Percentiles rank a stretch among this genome's conserved stretches.
Evolutionary conservation across 345 rosid genomes (phyloP).

Genomic region (Cardamine chenopodiifolia): DNA sequence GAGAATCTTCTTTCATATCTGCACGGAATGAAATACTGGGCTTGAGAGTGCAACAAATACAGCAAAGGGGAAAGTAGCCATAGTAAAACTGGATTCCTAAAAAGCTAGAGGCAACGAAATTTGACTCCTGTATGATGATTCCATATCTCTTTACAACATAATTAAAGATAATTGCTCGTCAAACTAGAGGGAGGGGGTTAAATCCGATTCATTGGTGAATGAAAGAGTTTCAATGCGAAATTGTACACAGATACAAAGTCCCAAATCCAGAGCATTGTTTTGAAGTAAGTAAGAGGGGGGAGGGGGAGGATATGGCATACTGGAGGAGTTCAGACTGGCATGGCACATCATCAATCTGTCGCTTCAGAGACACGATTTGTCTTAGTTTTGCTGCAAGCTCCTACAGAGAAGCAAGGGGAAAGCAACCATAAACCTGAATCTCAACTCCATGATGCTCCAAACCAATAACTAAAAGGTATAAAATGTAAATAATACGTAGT

Average conservation of each 20-base stretch:
- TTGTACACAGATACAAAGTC: constrained; percentile 10
- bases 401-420: constrained; percentile 41
- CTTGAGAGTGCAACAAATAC: constrained; percentile 21
- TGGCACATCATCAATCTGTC: constrained; percentile 70
- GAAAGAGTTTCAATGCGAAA: constrained; percentile 2
- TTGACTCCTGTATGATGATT: constrained; percentile 1
- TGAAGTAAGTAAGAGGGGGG: constrained; percentile 15
- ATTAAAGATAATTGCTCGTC: constrained; percentile 9
- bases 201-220: not conserved
- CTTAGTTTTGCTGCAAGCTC: constrained; percentile 68
- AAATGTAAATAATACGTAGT: not conserved
- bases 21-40: constrained; percentile 34
- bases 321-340: constrained; percentile 76
- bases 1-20: constrained; percentile 80
- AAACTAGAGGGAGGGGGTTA: not conserved
- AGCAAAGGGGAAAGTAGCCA: not conserved
- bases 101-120: constrained; percentile 12
- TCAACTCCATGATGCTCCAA: constrained; percentile 11
- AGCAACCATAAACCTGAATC: constrained; percentile 9
- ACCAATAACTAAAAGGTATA: constrained; percentile 11
- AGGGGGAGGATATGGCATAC: constrained; percentile 50
- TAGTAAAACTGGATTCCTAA: constrained; percentile 13
- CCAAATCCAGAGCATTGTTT: not conserved
- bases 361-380: constrained; percentile 57
- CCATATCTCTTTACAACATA: constrained; percentile 4